A percentile compares a stretch with the other conserved stretches of the same genome.
Evolutionary conservation across 345 rosid species (phyloP).

Genomic region (Heritiera littoralis): DNA sequence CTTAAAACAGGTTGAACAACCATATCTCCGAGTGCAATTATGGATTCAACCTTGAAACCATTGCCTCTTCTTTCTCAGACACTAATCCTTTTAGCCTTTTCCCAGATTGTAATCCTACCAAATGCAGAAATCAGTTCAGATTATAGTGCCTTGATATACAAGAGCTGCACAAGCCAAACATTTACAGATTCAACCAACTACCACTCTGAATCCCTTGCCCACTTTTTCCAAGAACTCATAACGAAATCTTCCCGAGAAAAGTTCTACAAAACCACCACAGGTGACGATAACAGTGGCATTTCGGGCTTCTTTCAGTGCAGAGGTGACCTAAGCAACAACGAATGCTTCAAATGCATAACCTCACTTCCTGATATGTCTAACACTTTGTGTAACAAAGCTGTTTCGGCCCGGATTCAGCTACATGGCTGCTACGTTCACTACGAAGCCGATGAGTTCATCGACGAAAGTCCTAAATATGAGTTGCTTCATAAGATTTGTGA

Average conservation of each 20-base stretch:
- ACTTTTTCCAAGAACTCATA: slow-evolving; percentile 48
- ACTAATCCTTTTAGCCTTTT: slow-evolving; percentile 22
- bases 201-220: slow-evolving; percentile 41
- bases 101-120: slow-evolving; percentile 28
- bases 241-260: slow-evolving; percentile 48
- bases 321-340: slow-evolving; percentile 44
- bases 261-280: slow-evolving; percentile 56
- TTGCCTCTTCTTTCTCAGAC: slow-evolving; percentile 26
- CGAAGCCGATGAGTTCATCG: slow-evolving; percentile 38
- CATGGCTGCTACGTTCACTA: slow-evolving; percentile 68
- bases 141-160: slow-evolving; percentile 53
- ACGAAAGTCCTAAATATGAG: slow-evolving; percentile 32
- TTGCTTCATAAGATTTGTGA: slow-evolving; percentile 54
- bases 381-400: slow-evolving; percentile 44
- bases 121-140: slow-evolving; percentile 31
- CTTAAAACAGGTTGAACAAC: background rate
- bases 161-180: slow-evolving; percentile 40
- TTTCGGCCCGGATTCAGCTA: slow-evolving; percentile 63
- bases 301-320: slow-evolving; percentile 77
- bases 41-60: slow-evolving; percentile 27
- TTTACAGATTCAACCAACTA: slow-evolving; percentile 27
- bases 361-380: slow-evolving; percentile 42
- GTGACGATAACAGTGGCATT: slow-evolving; percentile 39
- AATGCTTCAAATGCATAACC: slow-evolving; percentile 55
- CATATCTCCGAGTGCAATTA: slow-evolving; percentile 25